Evolutionary conservation across 1,139 yeast species (phyloP), one percentile per base, ranked within the genome.

Genomic region (Kluyveromyces sp.): DNA sequence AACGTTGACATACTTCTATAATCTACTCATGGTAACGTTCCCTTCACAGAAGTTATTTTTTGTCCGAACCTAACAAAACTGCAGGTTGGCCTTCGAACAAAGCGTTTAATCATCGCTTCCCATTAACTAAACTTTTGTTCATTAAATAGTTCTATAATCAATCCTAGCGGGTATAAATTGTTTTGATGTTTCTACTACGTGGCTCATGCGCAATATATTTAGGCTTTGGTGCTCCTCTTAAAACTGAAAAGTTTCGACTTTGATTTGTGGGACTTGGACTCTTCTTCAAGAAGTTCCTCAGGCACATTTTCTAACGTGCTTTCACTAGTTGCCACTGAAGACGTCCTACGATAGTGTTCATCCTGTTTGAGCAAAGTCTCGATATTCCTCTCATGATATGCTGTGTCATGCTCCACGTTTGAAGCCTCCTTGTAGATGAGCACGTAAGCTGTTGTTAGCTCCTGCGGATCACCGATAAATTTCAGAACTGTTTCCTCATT

Each of bases 401-500:
- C 37, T 1, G 16, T 16, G 3, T 19, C 39, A 18, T 18, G 33
- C 2, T 12, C 11, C 12, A 8, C 22, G 11, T 9, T 22, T 16
- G 43, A 33, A 13, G 44, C 28, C 34, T 71, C 74, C 53, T 73
- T 77, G 63, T 89, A 92, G 55, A 89, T 87, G 46, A 92, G 67
- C 13, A 92, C 82, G 61, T 92, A 92, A 0, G 97, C 97, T 39
- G 95, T 83, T 0, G 96, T 94, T 57, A 87, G 73, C 2, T 95
- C 94, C 4, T 86, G 83, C 2, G 85, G 80, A 59, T 87, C 89
- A 18, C 98, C 98, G 56, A 86, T 83, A 61, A 89, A 92, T 56
- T 85, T 77, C 66, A 81, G 74, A 3, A 92, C 96, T 54, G 83
- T 87, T 38, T 76, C 71, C 49, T 88, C 95, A 52, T 83, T 88